Base-by-base conservation (phyloP, 768 basidiomycete genomes). In the Russula earlei region DNA sequence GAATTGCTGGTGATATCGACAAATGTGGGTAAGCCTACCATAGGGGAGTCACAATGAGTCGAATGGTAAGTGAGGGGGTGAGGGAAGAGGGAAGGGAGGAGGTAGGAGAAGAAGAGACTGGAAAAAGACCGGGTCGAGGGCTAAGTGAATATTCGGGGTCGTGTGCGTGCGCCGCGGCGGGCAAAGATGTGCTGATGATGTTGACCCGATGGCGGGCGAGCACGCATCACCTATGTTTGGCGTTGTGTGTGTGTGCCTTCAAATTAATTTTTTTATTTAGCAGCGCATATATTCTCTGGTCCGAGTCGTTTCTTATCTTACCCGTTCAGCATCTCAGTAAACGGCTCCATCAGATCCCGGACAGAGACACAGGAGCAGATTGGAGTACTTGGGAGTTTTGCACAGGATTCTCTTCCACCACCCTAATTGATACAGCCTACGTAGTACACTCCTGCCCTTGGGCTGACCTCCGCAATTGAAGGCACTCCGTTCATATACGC, bases 181-280 rank as follows among this genome's bases (percentile, higher is more conserved):
- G 36, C 34, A 49, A 54, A 40, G 48, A 25, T 11, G 49, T n/a
- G 24, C n/a, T 12, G 20, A 24, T 27, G 48, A 43, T 49, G 36
- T 17, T 25, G 36, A 17, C 27, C 38, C 45, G 45, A 27, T 41
- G 27, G 17, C 17, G 31, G 14, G 22, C 37, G n/a, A 6, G 19
- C 24, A 29, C n/a, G n/a, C n/a, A 36, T 45, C 42, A 52, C 36
- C 46, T 27, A 6, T 58, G 57, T 54, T 58, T 58, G 57, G 52
- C n/a, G 22, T 58, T 58, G 57, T 58, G 25, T 58, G 25, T 29
- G 36, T 20, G 5, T 19, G 1, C 4, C 34, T 36, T 4, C 24
- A 11, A 25, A 50, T 27, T 40, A 31, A 31, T 7, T 40, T 38
- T 20, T 37, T n/a, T n/a, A n/a, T 31, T 1, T 10, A 31, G 29